These are phyloP conservation scores for Stenocarpella maydis DNA, from an alignment of 2,329 filamentous ascomycete genomes.

Conservation along the genomic window DNA sequence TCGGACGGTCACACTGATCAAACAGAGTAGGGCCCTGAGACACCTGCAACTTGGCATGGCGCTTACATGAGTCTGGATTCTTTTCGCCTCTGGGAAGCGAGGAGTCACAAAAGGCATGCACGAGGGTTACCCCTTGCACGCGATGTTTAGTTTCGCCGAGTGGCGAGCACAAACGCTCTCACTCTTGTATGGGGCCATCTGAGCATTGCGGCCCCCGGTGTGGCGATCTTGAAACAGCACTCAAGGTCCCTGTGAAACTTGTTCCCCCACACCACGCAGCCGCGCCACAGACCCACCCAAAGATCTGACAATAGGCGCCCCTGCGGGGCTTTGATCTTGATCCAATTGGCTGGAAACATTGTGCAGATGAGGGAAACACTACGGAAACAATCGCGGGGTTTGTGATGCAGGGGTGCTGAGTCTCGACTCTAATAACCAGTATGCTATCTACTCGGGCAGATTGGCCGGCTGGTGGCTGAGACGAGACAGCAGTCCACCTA, in stretches of 20 bases:
- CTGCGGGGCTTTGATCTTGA: slow-evolving; percentile 5
- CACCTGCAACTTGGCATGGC: slow-evolving; percentile 19
- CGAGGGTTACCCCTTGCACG: not conserved
- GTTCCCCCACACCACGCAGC: slow-evolving; percentile 7
- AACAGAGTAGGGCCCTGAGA: slow-evolving; percentile 19
- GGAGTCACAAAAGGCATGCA: not conserved
- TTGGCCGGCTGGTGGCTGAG: not conserved
- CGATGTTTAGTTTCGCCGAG: slow-evolving; percentile 21
- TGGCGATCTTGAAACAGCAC: slow-evolving; percentile 26
- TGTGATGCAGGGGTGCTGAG: slow-evolving; percentile 7
- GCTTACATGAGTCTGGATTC: slow-evolving; percentile 20
- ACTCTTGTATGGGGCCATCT: slow-evolving; percentile 13
- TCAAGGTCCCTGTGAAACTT: slow-evolving; percentile 12
- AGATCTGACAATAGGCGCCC: slow-evolving; percentile 15
- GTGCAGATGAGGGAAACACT: slow-evolving; percentile 25
- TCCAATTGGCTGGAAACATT: slow-evolving; percentile 20
- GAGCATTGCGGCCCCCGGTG: slow-evolving; percentile 6
- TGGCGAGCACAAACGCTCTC: slow-evolving; percentile 14
- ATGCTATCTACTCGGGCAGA: not conserved
- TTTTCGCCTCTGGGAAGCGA: not conserved
- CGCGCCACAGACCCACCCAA: not conserved
- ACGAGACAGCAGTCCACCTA: not conserved
- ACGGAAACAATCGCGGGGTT: slow-evolving; percentile 16
- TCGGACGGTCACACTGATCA: slow-evolving; percentile 23
- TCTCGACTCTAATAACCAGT: not conserved